Evolutionary conservation across 2,329 filamentous ascomycete species (phyloP), one percentile per base, ranked within the genome.

Genomic region (Xylaria sp.): DNA sequence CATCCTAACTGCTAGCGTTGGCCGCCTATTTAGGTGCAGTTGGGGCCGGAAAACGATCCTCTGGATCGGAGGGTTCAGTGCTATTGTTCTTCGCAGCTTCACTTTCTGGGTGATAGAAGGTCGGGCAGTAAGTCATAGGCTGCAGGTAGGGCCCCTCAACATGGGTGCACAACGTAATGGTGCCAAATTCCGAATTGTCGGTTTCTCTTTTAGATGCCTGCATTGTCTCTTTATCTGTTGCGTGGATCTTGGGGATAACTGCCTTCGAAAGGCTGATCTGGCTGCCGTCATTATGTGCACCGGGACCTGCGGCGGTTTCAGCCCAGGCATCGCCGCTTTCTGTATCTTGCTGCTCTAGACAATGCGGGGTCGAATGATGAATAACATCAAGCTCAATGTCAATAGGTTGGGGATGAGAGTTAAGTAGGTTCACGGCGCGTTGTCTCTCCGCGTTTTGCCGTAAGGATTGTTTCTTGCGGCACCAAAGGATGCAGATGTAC

Each of bases 321-420:
- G 43, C 2, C 3, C 20, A 1, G 4, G 5, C 13, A 18, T 9
- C 4, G 2, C 25, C 13, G 15, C 10, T 32, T n/a, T 58, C 43
- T 10, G 25, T n/a, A 5, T 30, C n/a, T 4, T 57, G 39, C 15
- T 34, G 3, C 28, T 30, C n/a, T 39, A 13, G 9, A 10, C 36
- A 48, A 5, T 50, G 2, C 2, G 39, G 20, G 18, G 30, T 4
- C 15, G 61, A 52, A 43, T 23, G 41, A 45, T 61, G 32, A 2
- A 64, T 55, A 2, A 45, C 7, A 30, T 25, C 56, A 30, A 67
- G 60, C 41, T 67, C 65, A 15, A 64, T 46, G 48, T 63, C 65
- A 15, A 25, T 9, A 43, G 65, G 55, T 18, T 36, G 55, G 6
- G 34, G 60, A 25, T 53, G 65, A 8, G 23, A 7, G 23, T 56